Evolutionary conservation across 2,329 filamentous ascomycete genomes (phyloP).

Genomic region (Monilinia fructicola): DNA sequence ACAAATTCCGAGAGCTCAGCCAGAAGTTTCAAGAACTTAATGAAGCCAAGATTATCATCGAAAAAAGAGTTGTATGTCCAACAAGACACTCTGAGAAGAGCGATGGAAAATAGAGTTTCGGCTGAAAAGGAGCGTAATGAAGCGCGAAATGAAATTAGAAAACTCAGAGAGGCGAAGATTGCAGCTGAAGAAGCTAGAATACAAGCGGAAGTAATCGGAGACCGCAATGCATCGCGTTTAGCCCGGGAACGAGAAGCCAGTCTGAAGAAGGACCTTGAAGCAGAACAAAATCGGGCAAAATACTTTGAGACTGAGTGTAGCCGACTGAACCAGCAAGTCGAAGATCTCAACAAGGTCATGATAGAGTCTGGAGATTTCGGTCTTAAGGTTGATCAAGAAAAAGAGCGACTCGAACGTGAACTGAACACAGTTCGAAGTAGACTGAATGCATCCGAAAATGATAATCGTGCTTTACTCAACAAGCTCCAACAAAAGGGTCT

Average conservation of each 20-base stretch:
- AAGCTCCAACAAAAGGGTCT: constrained; percentile 97
- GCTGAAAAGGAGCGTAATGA: constrained; percentile 89
- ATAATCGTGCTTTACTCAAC: constrained; percentile 91
- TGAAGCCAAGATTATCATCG: constrained; percentile 93
- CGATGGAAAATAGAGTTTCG: constrained; percentile 74
- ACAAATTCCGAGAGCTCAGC: constrained; percentile 79
- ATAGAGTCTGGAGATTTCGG: constrained; percentile 87
- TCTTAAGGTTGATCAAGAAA: constrained; percentile 86
- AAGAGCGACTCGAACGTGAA: constrained; percentile 89
- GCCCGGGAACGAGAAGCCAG: constrained; percentile 79
- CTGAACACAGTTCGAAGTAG: constrained; percentile 88
- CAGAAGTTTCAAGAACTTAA: constrained; percentile 85
- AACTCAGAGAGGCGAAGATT: constrained; percentile 77
- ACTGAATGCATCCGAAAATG: constrained; percentile 88
- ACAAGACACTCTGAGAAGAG: constrained; percentile 84
- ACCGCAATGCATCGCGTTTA: constrained; percentile 73
- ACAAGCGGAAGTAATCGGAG: constrained; percentile 76
- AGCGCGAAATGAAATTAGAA: constrained; percentile 80
- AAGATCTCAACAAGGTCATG: constrained; percentile 83
- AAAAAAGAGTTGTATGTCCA: constrained; percentile 98
- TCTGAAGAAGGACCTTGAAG: constrained; percentile 76
- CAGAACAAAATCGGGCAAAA: constrained; percentile 70
- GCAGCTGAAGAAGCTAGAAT: constrained; percentile 83
- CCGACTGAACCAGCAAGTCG: constrained; percentile 75
- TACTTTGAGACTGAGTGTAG: constrained; percentile 79